Evolutionary conservation across 1,139 yeast genomes (phyloP), one percentile per base, ranked within the genome.

Genomic region (Debaryomycetaceae sp.): DNA sequence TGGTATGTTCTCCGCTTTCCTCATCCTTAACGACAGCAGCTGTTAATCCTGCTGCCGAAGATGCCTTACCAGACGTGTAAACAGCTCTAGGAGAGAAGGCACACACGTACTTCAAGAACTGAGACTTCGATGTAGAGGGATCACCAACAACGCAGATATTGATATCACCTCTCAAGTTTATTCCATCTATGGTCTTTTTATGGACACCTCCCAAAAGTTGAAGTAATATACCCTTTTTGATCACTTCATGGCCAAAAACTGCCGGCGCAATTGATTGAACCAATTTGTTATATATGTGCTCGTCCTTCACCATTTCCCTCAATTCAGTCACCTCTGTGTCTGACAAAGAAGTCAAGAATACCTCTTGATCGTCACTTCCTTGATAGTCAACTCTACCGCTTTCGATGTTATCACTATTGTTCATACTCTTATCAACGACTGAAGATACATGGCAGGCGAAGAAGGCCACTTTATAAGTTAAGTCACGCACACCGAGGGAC

Each of bases 11-110:
- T 37, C 97, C 97, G 57, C 95, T 88, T 63, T 93, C 99, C 67
- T 95, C 99, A 62, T 93, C 99, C 63, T 85, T 88, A 14, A 93
- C 96, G 24, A 93, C 99, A 0, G 98, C 96, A 1, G 99, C 99
- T 1, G 99, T 93, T 56, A 93, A 77, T 74, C 99, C 99, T 11
- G 99, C 99, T 3, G 99, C 99, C 2, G 97, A 83, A 0, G 98
- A 91, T 0, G 99, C 99, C 62, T 93, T 93, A 66, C 99, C 99
- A 0, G 98, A 91, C 1, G 99, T 95, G 62, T 95, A 93, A 35
- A 93, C 91, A 1, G 98, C 90, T 58, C 99, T 78, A 24, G 99
- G 98, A 34, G 95, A 80, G 63, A 93, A 90, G 1, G 87, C 83
- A 57, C 93, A 87, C 13, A 93, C 97, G 63, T 95, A 95, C 66